Evolutionary conservation across 352 stramenopile genomes (phyloP), one percentile per base, ranked within the genome.

Genomic region (Phytophthora multivora): DNA sequence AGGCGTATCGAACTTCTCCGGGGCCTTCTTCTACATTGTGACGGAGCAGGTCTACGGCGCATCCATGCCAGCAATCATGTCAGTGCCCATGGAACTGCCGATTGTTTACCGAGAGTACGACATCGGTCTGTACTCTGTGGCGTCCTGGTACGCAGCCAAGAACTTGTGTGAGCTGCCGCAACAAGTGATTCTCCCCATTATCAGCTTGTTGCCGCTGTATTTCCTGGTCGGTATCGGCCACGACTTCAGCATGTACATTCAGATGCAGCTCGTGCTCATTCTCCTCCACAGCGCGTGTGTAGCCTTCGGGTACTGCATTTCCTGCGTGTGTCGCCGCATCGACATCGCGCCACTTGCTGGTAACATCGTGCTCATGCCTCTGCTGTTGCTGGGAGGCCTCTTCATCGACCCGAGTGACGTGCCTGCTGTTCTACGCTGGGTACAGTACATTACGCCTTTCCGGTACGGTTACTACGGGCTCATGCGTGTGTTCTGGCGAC

Each of bases 11-110:
- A 81, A 71, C 51, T 83, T 86, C 50, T 67, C 63, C 4, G 79
- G 77, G 18, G 79, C 62, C 3, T 77, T 87, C 59, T 89, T 89
- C 58, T 89, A 79, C 51, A 71, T 87, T 3, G 59, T 80, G 4
- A 73, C 80, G 40, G 69, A 84, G 33, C 73, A 83, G 28, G 77
- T 73, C 12, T 87, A 86, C 41, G 64, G 47, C 15, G 58, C 67
- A 0, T 66, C 75, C 10, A 75, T 71, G 47, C 77, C 79, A 9
- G 63, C 70, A 28, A 78, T 87, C 51, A 63, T 71, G 23, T 68
- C 66, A 1, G 70, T 89, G 38, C 79, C 79, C 0, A 59, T 82
- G 26, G 77, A 87, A 43, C 53, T 89, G 1, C 75, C 79, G 16
- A 77, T 89, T 10, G 71, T 89, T 1, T 61, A 71, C 23, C 66